Evolutionary conservation across 805 yeast species (phyloP).

Genomic region (Peterozyma toletana): DNA sequence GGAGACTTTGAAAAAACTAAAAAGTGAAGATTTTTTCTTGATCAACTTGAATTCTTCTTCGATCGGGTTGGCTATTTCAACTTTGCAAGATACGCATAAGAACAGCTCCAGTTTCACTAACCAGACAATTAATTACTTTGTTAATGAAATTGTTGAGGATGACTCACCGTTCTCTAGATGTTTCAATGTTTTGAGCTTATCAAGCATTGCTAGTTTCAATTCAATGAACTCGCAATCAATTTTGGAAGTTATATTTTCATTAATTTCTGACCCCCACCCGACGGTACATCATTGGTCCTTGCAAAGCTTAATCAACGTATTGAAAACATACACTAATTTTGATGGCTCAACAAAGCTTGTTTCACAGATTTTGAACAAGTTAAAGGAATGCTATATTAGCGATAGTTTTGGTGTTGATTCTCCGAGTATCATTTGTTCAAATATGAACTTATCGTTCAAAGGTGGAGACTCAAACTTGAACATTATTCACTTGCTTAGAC

Average conservation of each 20-base stretch:
- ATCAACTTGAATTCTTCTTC: conserved; percentile 22
- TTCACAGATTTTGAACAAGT: conserved; percentile 30
- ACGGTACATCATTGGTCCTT: conserved; percentile 70
- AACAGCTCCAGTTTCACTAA: conserved; percentile 15
- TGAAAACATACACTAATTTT: conserved; percentile 41
- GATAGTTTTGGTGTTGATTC: conserved; percentile 46
- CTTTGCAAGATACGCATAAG: conserved; percentile 14
- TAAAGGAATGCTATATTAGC: conserved; percentile 17
- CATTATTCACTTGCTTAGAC: conserved; percentile 34
- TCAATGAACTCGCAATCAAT: conserved; percentile 33
- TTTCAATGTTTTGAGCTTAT: conserved; percentile 41
- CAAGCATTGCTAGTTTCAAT: conserved; percentile 35
- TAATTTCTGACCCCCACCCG: conserved; percentile 79
- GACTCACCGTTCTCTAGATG: conserved; percentile 61
- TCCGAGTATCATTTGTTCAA: conserved; percentile 35
- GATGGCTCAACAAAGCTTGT: conserved; percentile 25
- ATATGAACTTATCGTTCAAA: conserved; percentile 35
- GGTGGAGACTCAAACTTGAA: conserved; percentile 31
- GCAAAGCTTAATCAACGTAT: conserved; percentile 45
- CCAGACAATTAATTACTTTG: conserved; percentile 42
- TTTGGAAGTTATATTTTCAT: conserved; percentile 48
- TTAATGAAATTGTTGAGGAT: conserved; percentile 60
- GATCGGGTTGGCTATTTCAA: conserved; percentile 21
- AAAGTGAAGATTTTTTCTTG: conserved; percentile 14
- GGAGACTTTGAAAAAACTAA: conserved; percentile 19